Conservation (phyloP, 2,329 filamentous ascomycete genomes). For the Cercospora sojina region DNA sequence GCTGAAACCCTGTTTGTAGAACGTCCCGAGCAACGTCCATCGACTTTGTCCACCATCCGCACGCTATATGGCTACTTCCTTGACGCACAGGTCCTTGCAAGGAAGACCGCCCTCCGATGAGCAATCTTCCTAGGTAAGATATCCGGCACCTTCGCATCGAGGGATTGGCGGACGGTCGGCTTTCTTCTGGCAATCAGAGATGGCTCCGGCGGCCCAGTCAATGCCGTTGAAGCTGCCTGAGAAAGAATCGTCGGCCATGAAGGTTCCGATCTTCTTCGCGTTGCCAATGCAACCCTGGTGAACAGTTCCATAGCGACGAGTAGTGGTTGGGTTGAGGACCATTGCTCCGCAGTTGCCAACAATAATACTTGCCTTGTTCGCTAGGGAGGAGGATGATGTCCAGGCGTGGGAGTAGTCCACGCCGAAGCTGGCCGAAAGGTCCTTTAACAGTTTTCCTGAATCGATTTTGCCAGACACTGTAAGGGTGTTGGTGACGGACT, state of each 20-base stretch:
- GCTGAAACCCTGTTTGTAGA: not conserved
- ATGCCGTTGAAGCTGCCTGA: slow-evolving; percentile 21
- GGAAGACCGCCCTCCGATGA: not conserved
- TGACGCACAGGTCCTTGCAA: not conserved
- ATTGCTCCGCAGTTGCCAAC: slow-evolving; percentile 21
- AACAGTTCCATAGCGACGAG: slow-evolving; percentile 26
- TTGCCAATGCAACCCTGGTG: slow-evolving; percentile 23
- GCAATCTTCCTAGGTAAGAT: slow-evolving; percentile 2
- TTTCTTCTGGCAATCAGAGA: slow-evolving; percentile 23
- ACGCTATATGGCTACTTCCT: not conserved
- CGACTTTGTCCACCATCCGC: not conserved
- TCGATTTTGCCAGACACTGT: slow-evolving; percentile 4
- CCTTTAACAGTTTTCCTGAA: not conserved
- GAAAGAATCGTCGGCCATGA: slow-evolving; percentile 25
- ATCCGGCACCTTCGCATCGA: slow-evolving; percentile 24
- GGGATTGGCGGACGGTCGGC: slow-evolving; percentile 18
- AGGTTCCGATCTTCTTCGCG: slow-evolving; percentile 22
- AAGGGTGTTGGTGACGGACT: slow-evolving; percentile 15
- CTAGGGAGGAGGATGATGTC: slow-evolving; percentile 12
- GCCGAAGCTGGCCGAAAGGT: slow-evolving; percentile 6
- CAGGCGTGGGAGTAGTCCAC: slow-evolving; percentile 11
- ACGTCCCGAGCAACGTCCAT: not conserved
- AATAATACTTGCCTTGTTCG: slow-evolving; percentile 19
- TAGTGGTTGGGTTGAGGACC: slow-evolving; percentile 26
- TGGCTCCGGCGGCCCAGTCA: slow-evolving; percentile 23